A percentile compares a stretch with the other conserved stretches of the same genome.
phyloP scores from a whole-genome alignment of 768 basidiomycete genomes.

The Lanmaoa rubissima region DNA sequence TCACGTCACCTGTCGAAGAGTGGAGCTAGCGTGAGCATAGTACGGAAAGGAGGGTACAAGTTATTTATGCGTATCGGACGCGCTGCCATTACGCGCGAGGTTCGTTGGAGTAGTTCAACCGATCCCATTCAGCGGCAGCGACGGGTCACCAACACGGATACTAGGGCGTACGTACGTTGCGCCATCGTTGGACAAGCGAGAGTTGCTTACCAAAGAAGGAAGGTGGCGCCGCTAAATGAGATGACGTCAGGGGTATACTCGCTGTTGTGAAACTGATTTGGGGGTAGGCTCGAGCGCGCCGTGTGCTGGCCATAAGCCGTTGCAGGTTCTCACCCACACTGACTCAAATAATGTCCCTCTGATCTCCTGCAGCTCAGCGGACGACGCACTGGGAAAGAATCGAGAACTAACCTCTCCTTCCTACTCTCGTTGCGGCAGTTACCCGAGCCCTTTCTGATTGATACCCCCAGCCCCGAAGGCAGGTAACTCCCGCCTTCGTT shows the following conservation, averaged over 20 bases:
- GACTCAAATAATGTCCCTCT: background rate
- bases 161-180: background rate
- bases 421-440: background rate
- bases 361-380: background rate
- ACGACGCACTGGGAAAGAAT: background rate
- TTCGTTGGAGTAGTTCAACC: background rate
- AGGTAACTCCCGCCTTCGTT: background rate
- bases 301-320: slow-evolving; percentile 8
- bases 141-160: background rate
- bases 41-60: background rate
- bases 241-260: slow-evolving; percentile 26
- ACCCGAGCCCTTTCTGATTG: background rate
- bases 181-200: background rate
- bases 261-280: background rate
- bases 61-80: background rate
- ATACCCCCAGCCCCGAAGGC: background rate
- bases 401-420: background rate
- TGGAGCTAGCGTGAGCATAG: background rate
- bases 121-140: background rate
- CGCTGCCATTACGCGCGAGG: background rate
- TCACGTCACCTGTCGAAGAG: background rate
- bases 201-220: background rate
- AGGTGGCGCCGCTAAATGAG: slow-evolving; percentile 7
- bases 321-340: background rate
- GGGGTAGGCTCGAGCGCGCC: background rate